Percentiles rank a stretch among this genome's conserved stretches.
These are phyloP conservation scores for Paramecium sonneborni DNA, from an alignment of 73 alveolate species.

Conservation along the genomic window DNA sequence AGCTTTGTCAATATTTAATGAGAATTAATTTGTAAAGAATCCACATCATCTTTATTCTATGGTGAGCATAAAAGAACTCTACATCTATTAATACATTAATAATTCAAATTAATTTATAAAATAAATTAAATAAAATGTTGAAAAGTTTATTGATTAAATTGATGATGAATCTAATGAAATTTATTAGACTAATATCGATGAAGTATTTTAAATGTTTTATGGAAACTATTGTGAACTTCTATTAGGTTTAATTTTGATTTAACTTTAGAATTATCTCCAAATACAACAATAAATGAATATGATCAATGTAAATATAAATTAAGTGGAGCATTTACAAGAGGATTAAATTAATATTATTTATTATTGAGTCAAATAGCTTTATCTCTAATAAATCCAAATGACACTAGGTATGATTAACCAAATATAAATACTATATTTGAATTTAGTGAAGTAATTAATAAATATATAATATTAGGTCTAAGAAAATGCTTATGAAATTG, in stretches of 20 bases:
- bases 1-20: not conserved
- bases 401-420: not conserved
- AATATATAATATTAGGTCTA: not conserved
- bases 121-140: not conserved
- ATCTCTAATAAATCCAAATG: not conserved
- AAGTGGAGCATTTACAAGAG: conserved; percentile 1
- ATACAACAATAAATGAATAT: not conserved
- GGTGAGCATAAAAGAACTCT: not conserved
- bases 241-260: not conserved
- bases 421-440: not conserved
- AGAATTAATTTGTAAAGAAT: not conserved
- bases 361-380: not conserved
- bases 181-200: not conserved
- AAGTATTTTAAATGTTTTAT: not conserved
- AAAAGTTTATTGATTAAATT: not conserved
- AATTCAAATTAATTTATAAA: not conserved
- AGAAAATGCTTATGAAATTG: not conserved
- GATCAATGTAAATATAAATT: not conserved
- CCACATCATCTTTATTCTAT: not conserved
- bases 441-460: not conserved
- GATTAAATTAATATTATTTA: not conserved
- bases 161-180: not conserved
- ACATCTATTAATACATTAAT: not conserved
- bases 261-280: not conserved
- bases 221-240: not conserved